Percentiles rank a stretch among this genome's conserved stretches.
phyloP scores from a whole-genome alignment of 2,329 filamentous ascomycete species.

The Ophiognomonia clavigignenti-juglandacearum region DNA sequence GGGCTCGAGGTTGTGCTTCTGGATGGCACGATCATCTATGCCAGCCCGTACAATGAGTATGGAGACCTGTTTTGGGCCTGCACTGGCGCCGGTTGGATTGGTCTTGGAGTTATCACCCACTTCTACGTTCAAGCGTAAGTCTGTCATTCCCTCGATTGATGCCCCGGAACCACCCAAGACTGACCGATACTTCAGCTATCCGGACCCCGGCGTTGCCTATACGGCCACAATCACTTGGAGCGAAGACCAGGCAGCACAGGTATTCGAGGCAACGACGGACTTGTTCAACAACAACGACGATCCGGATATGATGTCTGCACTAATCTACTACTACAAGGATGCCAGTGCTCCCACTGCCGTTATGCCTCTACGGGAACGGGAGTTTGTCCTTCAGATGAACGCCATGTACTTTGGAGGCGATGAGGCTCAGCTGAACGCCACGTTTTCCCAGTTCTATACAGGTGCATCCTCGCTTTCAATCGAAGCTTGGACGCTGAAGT shows the following conservation, averaged over 20 bases:
- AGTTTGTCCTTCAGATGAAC: conserved; percentile 8
- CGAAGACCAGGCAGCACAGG: conserved; percentile 3
- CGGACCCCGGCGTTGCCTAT: conserved; percentile 7
- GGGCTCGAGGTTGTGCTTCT: conserved; percentile 11
- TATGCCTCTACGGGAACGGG: conserved; percentile 6
- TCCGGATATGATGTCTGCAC: conserved; percentile 5
- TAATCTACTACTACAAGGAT: conserved; percentile 10
- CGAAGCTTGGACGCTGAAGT: conserved; percentile 1
- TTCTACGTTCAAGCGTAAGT: conserved; percentile 13
- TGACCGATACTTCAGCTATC: conserved; percentile 1
- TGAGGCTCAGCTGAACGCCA: background rate
- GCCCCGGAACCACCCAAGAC: background rate
- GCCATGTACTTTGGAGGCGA: conserved; percentile 12
- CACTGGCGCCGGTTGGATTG: conserved; percentile 12
- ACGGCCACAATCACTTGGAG: conserved; percentile 5
- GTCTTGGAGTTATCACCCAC: conserved; percentile 6
- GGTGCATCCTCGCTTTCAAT: conserved; percentile 2
- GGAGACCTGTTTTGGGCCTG: conserved; percentile 10
- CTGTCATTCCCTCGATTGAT: background rate
- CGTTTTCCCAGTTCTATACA: conserved; percentile 4
- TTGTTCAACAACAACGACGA: conserved; percentile 9
- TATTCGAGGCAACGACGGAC: conserved; percentile 6
- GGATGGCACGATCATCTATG: conserved; percentile 9
- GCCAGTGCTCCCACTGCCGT: conserved; percentile 1
- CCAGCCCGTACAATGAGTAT: conserved; percentile 11